Percentiles rank a stretch among this genome's conserved stretches.
phyloP scores from a whole-genome alignment of 2,329 filamentous ascomycete species.

The Alternaria viburni region DNA sequence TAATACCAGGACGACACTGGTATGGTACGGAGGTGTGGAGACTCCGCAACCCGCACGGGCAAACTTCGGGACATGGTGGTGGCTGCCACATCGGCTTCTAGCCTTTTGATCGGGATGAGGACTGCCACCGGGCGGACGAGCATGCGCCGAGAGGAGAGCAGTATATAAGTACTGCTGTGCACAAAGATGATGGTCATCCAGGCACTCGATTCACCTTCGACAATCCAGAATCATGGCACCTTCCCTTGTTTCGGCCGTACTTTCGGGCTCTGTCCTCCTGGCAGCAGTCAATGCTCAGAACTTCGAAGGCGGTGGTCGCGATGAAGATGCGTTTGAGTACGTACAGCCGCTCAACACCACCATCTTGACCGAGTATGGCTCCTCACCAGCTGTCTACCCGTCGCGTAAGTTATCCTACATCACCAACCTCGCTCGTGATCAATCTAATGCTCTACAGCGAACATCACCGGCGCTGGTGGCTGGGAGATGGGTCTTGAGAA shows the following conservation, averaged over 20 bases:
- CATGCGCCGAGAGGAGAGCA: not conserved
- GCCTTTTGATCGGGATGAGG: not conserved
- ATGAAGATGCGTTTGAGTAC: conserved; percentile 34
- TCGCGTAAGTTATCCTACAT: conserved; percentile 28
- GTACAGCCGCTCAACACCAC: conserved; percentile 40
- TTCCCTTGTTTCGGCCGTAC: conserved; percentile 29
- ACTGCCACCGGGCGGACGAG: conserved; percentile 8
- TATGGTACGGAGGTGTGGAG: conserved; percentile 15
- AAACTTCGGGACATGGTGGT: conserved; percentile 28
- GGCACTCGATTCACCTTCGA: conserved; percentile 10
- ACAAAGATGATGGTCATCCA: not conserved
- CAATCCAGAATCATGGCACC: conserved; percentile 31
- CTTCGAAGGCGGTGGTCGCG: conserved; percentile 20
- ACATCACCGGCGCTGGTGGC: conserved; percentile 37
- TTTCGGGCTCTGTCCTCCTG: conserved; percentile 31
- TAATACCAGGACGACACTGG: conserved; percentile 19
- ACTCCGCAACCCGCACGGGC: conserved; percentile 25
- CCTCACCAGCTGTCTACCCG: conserved; percentile 36
- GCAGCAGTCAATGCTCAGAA: conserved; percentile 32
- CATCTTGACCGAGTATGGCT: conserved; percentile 37
- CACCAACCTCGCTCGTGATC: not conserved
- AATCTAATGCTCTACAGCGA: conserved; percentile 49
- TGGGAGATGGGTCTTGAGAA: conserved; percentile 43
- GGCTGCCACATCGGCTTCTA: conserved; percentile 2
- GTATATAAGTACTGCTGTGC: conserved; percentile 26